These are phyloP conservation scores for Panellus pusillus DNA, from an alignment of 768 basidiomycete species.

Conservation along the genomic window DNA sequence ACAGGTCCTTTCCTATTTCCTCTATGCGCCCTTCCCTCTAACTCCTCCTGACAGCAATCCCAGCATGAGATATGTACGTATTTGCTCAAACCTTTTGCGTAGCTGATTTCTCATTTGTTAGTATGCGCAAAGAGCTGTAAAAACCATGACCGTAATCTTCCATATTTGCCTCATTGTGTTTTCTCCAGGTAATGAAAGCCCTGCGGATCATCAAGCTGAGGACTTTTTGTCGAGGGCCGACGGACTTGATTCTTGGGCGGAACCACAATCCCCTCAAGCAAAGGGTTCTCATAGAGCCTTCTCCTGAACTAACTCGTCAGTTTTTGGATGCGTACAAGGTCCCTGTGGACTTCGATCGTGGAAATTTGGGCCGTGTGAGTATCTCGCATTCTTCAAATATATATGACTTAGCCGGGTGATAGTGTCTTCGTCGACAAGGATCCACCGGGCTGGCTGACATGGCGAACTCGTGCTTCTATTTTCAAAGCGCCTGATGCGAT, in stretches of 20 bases:
- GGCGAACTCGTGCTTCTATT: conserved; percentile 44
- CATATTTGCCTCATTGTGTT: too few species aligned
- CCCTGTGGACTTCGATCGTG: conserved; percentile 41
- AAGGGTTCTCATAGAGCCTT: conserved; percentile 47
- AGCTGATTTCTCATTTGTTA: conserved; percentile 25
- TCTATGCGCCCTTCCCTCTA: too few species aligned
- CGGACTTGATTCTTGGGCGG: conserved; percentile 60
- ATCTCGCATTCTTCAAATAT: not conserved
- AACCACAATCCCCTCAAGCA: conserved; percentile 68
- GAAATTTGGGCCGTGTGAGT: conserved; percentile 47
- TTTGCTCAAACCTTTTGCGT: not conserved
- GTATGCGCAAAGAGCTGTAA: conserved; percentile 70
- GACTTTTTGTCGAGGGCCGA: conserved; percentile 56
- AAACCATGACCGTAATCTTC: too few species aligned
- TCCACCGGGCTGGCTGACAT: conserved; percentile 70
- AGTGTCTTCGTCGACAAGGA: conserved; percentile 60
- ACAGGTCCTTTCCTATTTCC: too few species aligned
- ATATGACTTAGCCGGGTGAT: not conserved
- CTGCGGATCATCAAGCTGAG: conserved; percentile 80
- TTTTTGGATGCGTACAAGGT: conserved; percentile 57
- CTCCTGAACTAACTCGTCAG: conserved; percentile 50
- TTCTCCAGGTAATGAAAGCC: conserved; percentile 52
- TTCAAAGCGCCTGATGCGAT: conserved; percentile 49
- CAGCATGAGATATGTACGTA: conserved; percentile 64
- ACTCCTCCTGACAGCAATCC: too few species aligned